Evolutionary conservation across 2,329 filamentous ascomycete species (phyloP).

Genomic region (Alternaria alternata): DNA sequence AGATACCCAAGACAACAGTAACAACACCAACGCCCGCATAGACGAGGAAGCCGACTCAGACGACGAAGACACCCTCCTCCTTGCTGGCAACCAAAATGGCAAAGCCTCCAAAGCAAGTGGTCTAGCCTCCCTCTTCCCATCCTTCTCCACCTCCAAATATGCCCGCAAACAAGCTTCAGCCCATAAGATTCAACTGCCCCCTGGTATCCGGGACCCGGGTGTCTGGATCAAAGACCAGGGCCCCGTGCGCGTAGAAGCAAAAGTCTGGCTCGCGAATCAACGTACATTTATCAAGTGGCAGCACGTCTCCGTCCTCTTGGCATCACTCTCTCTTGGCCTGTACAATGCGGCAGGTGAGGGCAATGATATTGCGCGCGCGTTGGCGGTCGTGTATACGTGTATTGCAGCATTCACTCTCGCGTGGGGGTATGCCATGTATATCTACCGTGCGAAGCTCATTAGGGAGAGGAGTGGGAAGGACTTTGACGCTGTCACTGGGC

Average conservation of each 20-base stretch:
- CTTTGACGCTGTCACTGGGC: conserved; percentile 88
- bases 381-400: conserved; percentile 83
- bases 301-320: conserved; percentile 89
- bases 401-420: conserved; percentile 83
- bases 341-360: conserved; percentile 84
- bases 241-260: conserved; percentile 90
- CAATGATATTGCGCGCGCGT: conserved; percentile 75
- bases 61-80: conserved; percentile 45
- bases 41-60: conserved; percentile 59
- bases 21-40: conserved; percentile 47
- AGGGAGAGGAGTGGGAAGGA: conserved; percentile 85
- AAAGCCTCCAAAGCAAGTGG: conserved; percentile 63
- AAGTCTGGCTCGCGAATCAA: conserved; percentile 98
- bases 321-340: conserved; percentile 80
- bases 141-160: conserved; percentile 78
- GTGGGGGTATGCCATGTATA: conserved; percentile 90
- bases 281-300: conserved; percentile 99
- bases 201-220: conserved; percentile 85
- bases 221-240: conserved; percentile 95
- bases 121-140: conserved; percentile 78
- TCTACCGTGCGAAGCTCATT: conserved; percentile 79
- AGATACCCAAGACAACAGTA: neutral
- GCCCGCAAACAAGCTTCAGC: conserved; percentile 58
- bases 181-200: conserved; percentile 70
- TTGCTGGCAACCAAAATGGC: conserved; percentile 38